phyloP scores from a whole-genome alignment of 2,329 filamentous ascomycete species.

The Pestalotiopsis sp. region DNA sequence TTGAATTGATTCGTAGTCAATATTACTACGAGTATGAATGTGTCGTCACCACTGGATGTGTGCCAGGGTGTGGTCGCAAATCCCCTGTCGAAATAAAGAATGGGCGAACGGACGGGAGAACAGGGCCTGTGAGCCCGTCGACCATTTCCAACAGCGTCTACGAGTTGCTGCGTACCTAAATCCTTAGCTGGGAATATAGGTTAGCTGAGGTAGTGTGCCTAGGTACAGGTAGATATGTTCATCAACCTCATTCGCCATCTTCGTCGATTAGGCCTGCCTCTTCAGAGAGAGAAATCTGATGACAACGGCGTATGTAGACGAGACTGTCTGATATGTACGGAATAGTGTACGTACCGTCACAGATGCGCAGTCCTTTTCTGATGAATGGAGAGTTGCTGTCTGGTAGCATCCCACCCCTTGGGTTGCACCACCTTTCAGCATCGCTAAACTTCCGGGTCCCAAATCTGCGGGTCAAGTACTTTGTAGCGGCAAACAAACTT shows the following conservation, averaged over 20 bases:
- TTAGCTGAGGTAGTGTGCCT: too few species aligned
- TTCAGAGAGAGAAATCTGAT: too few species aligned
- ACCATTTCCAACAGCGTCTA: neutral
- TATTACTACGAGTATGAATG: too few species aligned
- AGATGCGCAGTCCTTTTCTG: neutral
- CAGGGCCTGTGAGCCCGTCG: neutral
- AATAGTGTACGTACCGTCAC: too few species aligned
- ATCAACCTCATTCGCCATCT: too few species aligned
- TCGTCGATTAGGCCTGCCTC: too few species aligned
- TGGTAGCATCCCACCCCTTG: neutral
- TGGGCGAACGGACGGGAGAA: neutral
- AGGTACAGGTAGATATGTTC: too few species aligned
- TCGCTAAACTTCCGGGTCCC: slow-evolving; percentile 2
- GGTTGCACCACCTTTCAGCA: neutral
- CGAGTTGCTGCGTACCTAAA: too few species aligned
- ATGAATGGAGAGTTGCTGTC: neutral
- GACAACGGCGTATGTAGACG: too few species aligned
- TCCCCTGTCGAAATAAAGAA: neutral
- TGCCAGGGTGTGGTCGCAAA: neutral
- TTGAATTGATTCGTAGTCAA: too few species aligned
- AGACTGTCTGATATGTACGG: too few species aligned
- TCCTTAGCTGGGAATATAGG: neutral
- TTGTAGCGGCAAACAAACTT: neutral
- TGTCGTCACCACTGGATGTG: neutral
- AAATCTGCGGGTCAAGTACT: neutral